phyloP scores from a whole-genome alignment of 768 basidiomycete species.

The Hygrophoropsis aurantiaca region DNA sequence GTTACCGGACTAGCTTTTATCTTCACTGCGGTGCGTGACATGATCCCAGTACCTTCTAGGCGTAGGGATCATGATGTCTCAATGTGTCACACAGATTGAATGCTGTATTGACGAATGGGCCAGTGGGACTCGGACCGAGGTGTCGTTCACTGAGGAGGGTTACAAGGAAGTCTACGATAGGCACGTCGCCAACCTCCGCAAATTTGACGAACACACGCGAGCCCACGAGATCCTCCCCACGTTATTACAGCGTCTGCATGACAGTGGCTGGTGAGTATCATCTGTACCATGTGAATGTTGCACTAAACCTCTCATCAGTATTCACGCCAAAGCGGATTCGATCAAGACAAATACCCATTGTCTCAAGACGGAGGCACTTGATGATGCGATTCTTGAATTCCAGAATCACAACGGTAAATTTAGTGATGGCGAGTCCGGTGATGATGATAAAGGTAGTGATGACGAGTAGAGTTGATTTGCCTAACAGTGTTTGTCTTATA shows the following conservation, averaged over 20 bases:
- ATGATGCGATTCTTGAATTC: no score
- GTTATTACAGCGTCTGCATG: conserved; percentile 6
- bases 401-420: no score
- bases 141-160: conserved; percentile 11
- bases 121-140: conserved; percentile 6
- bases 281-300: no score
- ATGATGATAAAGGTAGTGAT: no score
- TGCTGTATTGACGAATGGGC: conserved; percentile 15
- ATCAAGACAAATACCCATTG: not conserved
- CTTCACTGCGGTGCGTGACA: no score
- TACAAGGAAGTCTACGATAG: conserved; percentile 11
- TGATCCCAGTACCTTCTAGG: not conserved
- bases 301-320: not conserved
- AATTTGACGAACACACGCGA: not conserved
- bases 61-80: not conserved
- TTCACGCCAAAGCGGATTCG: conserved; percentile 1
- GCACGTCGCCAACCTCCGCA: conserved; percentile 8
- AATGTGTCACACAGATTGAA: conserved; percentile 9
- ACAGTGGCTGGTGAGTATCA: conserved; percentile 10
- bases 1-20: conserved; percentile 3
- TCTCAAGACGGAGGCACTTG: no score
- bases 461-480: no score
- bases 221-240: conserved; percentile 3
- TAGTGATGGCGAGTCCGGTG: no score
- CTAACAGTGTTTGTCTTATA: no score